These are phyloP conservation scores for Populus ilicifolia DNA, from an alignment of 345 rosid species.

Conservation along the genomic window DNA sequence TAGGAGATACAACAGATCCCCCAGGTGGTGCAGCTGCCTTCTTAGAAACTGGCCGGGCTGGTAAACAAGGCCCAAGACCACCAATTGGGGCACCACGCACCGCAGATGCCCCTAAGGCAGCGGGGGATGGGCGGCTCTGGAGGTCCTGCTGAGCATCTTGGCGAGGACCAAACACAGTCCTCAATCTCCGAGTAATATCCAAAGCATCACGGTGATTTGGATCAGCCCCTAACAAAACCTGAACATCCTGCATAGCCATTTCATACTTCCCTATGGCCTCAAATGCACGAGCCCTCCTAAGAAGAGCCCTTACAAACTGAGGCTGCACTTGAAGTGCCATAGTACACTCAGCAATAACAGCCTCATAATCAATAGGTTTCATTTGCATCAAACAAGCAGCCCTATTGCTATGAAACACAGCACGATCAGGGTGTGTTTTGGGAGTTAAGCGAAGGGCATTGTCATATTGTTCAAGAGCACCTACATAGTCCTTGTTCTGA, in stretches of 20 bases:
- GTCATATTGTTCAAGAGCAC: conserved; percentile 78
- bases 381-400: conserved; percentile 98
- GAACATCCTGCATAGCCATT: conserved; percentile 81
- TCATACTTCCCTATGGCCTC: conserved; percentile 80
- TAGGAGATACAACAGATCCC: conserved; percentile 32
- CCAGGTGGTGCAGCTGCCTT: conserved; percentile 45
- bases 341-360: conserved; percentile 75
- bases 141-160: conserved; percentile 82
- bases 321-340: conserved; percentile 90
- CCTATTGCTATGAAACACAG: conserved; percentile 84
- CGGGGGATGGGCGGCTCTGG: conserved; percentile 92
- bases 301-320: conserved; percentile 64
- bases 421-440: conserved; percentile 76
- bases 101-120: conserved; percentile 98
- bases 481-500: conserved; percentile 67
- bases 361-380: conserved; percentile 87
- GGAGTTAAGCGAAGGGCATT: conserved; percentile 72
- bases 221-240: conserved; percentile 59
- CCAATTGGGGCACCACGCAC: conserved; percentile 85
- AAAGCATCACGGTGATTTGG: conserved; percentile 73
- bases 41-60: conserved; percentile 67
- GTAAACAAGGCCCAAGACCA: conserved; percentile 92
- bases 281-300: conserved; percentile 85
- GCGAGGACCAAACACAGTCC: conserved; percentile 59
- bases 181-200: conserved; percentile 63